Conservation (phyloP, 345 rosid genomes). For the Physaria fendleri region DNA sequence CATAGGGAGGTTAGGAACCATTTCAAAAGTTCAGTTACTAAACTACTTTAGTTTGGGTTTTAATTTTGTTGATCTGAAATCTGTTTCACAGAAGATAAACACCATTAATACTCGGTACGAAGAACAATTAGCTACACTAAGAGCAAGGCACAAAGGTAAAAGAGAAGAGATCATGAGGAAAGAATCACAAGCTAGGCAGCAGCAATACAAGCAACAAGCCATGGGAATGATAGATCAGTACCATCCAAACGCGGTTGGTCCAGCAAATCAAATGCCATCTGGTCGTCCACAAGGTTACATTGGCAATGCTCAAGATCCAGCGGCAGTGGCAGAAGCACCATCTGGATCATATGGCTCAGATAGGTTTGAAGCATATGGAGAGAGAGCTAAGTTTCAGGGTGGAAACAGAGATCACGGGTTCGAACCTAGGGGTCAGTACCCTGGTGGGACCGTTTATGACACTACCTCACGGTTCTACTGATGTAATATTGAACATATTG, state of each 20-base stretch:
- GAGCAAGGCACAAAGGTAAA: slow-evolving; percentile 53
- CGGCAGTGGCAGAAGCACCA: slow-evolving; percentile 42
- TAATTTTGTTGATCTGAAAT: background rate
- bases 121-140: slow-evolving; percentile 59
- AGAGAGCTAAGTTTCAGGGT: slow-evolving; percentile 45
- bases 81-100: slow-evolving; percentile 55
- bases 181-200: slow-evolving; percentile 58
- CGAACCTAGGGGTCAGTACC: slow-evolving; percentile 58
- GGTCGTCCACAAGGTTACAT: slow-evolving; percentile 48
- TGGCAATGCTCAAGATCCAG: slow-evolving; percentile 31
- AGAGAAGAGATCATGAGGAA: slow-evolving; percentile 67
- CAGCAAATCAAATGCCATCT: slow-evolving; percentile 27
- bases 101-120: slow-evolving; percentile 57
- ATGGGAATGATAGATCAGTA: slow-evolving; percentile 39
- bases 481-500: slow-evolving; percentile 15
- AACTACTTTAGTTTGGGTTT: background rate
- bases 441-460: slow-evolving; percentile 55
- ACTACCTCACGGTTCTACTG: slow-evolving; percentile 51
- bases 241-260: slow-evolving; percentile 34
- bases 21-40: background rate
- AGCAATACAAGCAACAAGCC: slow-evolving; percentile 51
- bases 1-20: slow-evolving; percentile 66
- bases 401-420: slow-evolving; percentile 52
- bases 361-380: slow-evolving; percentile 51
- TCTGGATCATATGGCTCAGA: slow-evolving; percentile 43